These are phyloP conservation scores for Nicotiana paniculata DNA, from an alignment of 257 asterid species.

Conservation along the genomic window DNA sequence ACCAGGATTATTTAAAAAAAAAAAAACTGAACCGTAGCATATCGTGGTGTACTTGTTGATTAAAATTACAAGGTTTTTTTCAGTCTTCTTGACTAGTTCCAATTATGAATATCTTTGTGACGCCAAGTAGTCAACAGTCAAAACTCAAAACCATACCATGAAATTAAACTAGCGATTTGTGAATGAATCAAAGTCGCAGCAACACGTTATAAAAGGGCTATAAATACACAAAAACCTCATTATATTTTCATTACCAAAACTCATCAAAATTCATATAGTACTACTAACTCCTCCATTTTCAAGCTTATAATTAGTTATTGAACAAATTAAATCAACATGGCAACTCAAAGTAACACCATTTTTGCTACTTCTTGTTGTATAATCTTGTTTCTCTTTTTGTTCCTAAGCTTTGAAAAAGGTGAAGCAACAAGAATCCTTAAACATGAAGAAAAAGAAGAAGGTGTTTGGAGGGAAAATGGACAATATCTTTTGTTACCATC, in stretches of 20 bases:
- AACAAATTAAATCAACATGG: not conserved
- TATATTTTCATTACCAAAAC: not conserved
- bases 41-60: too few relatives aligned
- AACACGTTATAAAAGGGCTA: not conserved
- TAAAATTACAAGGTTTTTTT: too few relatives aligned
- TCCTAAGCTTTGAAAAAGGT: not conserved
- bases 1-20: too few relatives aligned
- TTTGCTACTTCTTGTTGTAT: not conserved
- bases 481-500: conserved; percentile 6
- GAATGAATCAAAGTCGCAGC: not conserved
- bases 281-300: not conserved
- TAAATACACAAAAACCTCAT: not conserved
- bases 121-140: not conserved
- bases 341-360: conserved; percentile 6
- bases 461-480: too few relatives aligned
- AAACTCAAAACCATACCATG: not conserved
- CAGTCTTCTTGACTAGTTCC: not conserved
- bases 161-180: not conserved
- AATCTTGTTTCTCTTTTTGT: not conserved
- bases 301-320: not conserved
- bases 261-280: not conserved
- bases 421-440: conserved; percentile 34
- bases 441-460: conserved; percentile 9
- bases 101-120: not conserved
- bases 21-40: too few relatives aligned